These are phyloP conservation scores for Cystobasidiopsis lactophilus DNA, from an alignment of 768 basidiomycete genomes.

Conservation along the genomic window DNA sequence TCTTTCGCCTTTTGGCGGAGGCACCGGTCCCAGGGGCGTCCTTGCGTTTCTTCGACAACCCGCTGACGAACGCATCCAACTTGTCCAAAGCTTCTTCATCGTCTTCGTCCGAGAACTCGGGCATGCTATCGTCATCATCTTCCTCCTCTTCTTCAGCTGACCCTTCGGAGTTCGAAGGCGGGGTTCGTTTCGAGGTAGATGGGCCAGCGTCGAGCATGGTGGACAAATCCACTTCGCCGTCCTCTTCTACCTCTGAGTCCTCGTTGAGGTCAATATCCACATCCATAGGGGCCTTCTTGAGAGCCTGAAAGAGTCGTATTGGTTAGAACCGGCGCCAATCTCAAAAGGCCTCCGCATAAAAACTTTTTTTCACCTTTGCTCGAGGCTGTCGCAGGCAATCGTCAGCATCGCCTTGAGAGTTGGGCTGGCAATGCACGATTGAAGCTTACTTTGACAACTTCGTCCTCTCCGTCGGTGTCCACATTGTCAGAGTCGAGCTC, in stretches of 20 bases:
- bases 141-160: constrained; percentile 29
- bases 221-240: constrained; percentile 26
- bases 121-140: constrained; percentile 20
- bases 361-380: constrained; percentile 23
- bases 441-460: too few species aligned
- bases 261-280: constrained; percentile 20
- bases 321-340: not conserved
- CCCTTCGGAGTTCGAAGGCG: constrained; percentile 8
- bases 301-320: not conserved
- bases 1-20: constrained; percentile 31
- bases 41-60: constrained; percentile 52
- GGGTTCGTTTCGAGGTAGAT: not conserved
- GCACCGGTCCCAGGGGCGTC: constrained; percentile 25
- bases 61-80: constrained; percentile 49
- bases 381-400: constrained; percentile 39
- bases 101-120: constrained; percentile 20
- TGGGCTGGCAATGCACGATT: too few species aligned
- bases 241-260: constrained; percentile 22
- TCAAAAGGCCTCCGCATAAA: constrained; percentile 14
- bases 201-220: constrained; percentile 23
- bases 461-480: constrained; percentile 42
- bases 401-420: too few species aligned
- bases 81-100: constrained; percentile 34
- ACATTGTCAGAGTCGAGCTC: constrained; percentile 68
- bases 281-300: not conserved